These are phyloP conservation scores for Astraeus odoratus DNA, from an alignment of 768 basidiomycete genomes.

Conservation along the genomic window DNA sequence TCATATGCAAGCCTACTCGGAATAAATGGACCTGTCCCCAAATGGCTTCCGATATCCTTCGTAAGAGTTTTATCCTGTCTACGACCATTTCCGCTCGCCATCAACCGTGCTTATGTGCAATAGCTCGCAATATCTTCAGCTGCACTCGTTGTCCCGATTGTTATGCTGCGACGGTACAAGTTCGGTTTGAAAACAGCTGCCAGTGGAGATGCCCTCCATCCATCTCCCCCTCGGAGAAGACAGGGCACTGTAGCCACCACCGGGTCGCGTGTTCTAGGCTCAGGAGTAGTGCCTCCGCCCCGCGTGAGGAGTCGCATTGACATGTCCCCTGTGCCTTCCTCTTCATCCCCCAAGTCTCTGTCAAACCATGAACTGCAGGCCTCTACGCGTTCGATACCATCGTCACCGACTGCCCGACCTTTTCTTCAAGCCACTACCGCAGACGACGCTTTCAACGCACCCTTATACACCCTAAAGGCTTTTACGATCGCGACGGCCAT, in stretches of 20 bases:
- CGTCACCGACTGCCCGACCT: background rate
- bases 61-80: slow-evolving; percentile 10
- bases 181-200: background rate
- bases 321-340: background rate
- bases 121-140: slow-evolving; percentile 10
- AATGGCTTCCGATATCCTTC: slow-evolving; percentile 26
- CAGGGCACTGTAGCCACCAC: background rate
- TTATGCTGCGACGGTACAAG: slow-evolving; percentile 9
- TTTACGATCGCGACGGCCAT: slow-evolving; percentile 59
- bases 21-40: slow-evolving; percentile 12
- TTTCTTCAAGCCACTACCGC: no score
- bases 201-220: background rate
- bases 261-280: background rate
- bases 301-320: background rate
- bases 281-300: background rate
- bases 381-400: background rate
- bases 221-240: slow-evolving; percentile 6
- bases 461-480: slow-evolving; percentile 53
- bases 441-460: slow-evolving; percentile 39
- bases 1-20: background rate
- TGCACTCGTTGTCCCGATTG: slow-evolving; percentile 9
- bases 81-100: background rate
- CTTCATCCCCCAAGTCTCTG: background rate
- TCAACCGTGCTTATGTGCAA: no score
- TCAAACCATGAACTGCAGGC: background rate